Conservation (phyloP, 2,329 filamentous ascomycete genomes). For the Fusarium ambrosium region DNA sequence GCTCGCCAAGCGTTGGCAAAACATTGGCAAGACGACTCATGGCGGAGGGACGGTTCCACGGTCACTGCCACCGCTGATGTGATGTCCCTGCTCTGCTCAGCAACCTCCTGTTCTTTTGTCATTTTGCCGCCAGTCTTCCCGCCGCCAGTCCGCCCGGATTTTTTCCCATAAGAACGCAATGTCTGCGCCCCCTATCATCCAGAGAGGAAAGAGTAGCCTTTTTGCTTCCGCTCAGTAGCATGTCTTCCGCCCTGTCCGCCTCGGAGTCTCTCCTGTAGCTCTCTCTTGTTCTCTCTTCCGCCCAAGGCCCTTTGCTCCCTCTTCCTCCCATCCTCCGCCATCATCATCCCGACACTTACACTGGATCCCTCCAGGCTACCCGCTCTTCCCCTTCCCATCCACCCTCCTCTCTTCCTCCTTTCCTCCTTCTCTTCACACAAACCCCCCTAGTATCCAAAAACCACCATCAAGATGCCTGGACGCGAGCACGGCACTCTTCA, state of each 20-base stretch:
- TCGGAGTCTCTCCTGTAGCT: conserved; percentile 3
- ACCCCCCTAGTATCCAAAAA: neutral
- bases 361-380: neutral
- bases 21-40: conserved; percentile 14
- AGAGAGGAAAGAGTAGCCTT: neutral
- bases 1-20: conserved; percentile 17
- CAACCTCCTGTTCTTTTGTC: conserved; percentile 1
- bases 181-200: neutral
- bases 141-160: conserved; percentile 6
- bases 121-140: conserved; percentile 5
- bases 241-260: conserved; percentile 6
- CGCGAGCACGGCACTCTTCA: conserved; percentile 14
- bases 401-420: neutral
- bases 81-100: neutral
- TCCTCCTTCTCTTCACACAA: too few relatives aligned
- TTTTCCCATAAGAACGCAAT: conserved; percentile 17
- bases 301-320: neutral
- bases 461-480: conserved; percentile 13
- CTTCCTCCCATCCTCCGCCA: neutral
- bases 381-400: neutral
- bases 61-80: neutral
- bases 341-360: neutral
- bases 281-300: conserved; percentile 3
- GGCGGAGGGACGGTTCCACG: conserved; percentile 12
- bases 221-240: conserved; percentile 4